Percentiles rank a stretch among this genome's conserved stretches.
phyloP scores from a whole-genome alignment of 2,329 filamentous ascomycete genomes.

The Cordyceps pruinosa region DNA sequence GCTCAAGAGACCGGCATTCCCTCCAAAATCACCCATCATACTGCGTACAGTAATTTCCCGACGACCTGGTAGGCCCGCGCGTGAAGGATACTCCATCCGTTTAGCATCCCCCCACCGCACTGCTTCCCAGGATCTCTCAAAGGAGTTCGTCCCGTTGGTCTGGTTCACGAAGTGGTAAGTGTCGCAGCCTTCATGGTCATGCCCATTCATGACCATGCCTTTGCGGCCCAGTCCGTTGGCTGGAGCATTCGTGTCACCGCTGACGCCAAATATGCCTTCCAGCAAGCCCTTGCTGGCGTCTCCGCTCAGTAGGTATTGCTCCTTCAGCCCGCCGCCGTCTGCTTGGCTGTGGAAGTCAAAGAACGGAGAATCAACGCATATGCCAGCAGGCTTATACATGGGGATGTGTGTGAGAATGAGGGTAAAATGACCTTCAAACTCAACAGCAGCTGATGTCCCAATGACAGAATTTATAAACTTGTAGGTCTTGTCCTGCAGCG shows the following conservation, averaged over 20 bases:
- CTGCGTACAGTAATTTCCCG: conserved; percentile 89
- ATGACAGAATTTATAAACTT: conserved; percentile 67
- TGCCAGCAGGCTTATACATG: conserved; percentile 70
- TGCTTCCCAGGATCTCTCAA: conserved; percentile 44
- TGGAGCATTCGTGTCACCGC: conserved; percentile 49
- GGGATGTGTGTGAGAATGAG: conserved; percentile 89
- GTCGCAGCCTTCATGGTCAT: conserved; percentile 94
- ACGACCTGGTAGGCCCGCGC: conserved; percentile 52
- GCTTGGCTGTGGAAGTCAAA: conserved; percentile 67
- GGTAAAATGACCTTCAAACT: conserved; percentile 62
- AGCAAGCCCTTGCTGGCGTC: conserved; percentile 69
- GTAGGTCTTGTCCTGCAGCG: conserved; percentile 71
- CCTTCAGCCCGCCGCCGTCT: conserved; percentile 67
- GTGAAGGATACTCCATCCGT: conserved; percentile 32
- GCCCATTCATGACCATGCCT: conserved; percentile 82
- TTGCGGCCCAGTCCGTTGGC: conserved; percentile 58
- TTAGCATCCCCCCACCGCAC: conserved; percentile 41
- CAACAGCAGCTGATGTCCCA: conserved; percentile 52
- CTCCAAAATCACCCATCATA: conserved; percentile 97
- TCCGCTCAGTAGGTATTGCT: conserved; percentile 83
- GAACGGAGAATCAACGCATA: conserved; percentile 78
- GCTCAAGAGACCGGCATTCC: conserved; percentile 81
- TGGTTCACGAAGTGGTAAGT: conserved; percentile 75
- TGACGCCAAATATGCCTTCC: conserved; percentile 77
- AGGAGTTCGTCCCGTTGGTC: conserved; percentile 33